Evolutionary conservation across 345 rosid species (phyloP).

Genomic region (Salix purpurea): DNA sequence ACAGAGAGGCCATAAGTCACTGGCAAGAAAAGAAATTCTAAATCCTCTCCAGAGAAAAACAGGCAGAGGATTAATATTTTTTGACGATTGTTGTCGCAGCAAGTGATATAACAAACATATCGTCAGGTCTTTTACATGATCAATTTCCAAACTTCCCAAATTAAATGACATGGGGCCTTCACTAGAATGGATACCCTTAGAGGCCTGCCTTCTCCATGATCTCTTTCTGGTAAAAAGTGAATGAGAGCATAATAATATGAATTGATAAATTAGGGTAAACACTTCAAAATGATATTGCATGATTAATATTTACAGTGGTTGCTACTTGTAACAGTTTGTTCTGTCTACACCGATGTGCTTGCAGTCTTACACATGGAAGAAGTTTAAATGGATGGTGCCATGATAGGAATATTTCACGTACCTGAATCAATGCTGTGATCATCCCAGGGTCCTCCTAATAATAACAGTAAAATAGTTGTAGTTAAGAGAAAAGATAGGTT

Average conservation of each 20-base stretch:
- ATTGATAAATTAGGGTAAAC: neutral
- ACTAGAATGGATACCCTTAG: constrained; percentile 3
- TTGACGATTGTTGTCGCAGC: too few relatives aligned
- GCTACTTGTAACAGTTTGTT: neutral
- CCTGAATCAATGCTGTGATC: constrained; percentile 24
- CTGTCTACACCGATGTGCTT: too few relatives aligned
- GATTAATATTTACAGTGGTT: neutral
- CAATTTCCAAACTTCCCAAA: neutral
- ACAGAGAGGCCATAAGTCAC: too few relatives aligned
- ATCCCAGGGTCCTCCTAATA: constrained; percentile 18
- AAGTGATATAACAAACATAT: too few relatives aligned
- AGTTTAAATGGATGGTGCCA: neutral
- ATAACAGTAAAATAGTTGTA: neutral
- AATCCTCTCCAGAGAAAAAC: too few relatives aligned
- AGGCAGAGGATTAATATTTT: too few relatives aligned
- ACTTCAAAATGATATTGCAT: neutral
- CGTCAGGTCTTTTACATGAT: too few relatives aligned
- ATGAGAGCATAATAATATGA: neutral
- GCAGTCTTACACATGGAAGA: neutral
- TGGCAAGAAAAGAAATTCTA: too few relatives aligned
- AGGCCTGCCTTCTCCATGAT: constrained; percentile 20
- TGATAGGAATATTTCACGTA: neutral
- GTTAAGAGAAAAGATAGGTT: neutral
- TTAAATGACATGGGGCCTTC: neutral
- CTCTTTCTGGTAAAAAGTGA: constrained; percentile 15